These are phyloP conservation scores for Coccinonectria pachysandricola DNA, from an alignment of 2,329 filamentous ascomycete species.

Conservation along the genomic window DNA sequence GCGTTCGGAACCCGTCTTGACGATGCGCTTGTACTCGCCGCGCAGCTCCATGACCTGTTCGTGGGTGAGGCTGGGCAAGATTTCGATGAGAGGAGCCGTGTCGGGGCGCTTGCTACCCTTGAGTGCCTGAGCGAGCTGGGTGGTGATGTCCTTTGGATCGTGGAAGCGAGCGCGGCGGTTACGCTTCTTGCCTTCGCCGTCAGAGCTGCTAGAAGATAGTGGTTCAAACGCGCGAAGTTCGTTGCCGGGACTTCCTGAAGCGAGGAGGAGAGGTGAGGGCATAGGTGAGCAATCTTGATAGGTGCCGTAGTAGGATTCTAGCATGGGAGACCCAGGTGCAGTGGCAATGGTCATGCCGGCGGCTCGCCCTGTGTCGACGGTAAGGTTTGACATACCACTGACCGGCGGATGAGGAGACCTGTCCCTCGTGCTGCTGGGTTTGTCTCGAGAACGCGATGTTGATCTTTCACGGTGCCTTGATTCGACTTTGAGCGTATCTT, in stretches of 20 bases:
- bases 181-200: conserved; percentile 33
- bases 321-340: conserved; percentile 69
- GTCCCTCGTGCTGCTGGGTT: conserved; percentile 21
- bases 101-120: conserved; percentile 56
- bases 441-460: conserved; percentile 11
- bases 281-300: conserved; percentile 93
- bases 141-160: conserved; percentile 70
- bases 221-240: conserved; percentile 38
- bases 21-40: conserved; percentile 80
- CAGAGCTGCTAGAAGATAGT: conserved; percentile 42
- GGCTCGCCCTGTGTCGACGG: conserved; percentile 35
- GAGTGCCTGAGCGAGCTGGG: conserved; percentile 65
- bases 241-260: conserved; percentile 36
- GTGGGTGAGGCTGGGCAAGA: conserved; percentile 73
- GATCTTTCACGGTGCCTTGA: conserved; percentile 11
- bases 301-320: conserved; percentile 87
- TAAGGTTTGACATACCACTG: conserved; percentile 41
- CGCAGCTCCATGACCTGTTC: conserved; percentile 82
- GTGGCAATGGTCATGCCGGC: conserved; percentile 36
- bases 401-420: conserved; percentile 38
- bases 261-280: conserved; percentile 65
- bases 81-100: conserved; percentile 63
- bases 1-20: conserved; percentile 63
- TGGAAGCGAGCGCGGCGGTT: conserved; percentile 66
- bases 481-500: conserved; percentile 7